A percentile compares a stretch with the other conserved stretches of the same genome.
Conservation (phyloP, 2,329 filamentous ascomycete species). For the Talaromyces atroroseus region DNA sequence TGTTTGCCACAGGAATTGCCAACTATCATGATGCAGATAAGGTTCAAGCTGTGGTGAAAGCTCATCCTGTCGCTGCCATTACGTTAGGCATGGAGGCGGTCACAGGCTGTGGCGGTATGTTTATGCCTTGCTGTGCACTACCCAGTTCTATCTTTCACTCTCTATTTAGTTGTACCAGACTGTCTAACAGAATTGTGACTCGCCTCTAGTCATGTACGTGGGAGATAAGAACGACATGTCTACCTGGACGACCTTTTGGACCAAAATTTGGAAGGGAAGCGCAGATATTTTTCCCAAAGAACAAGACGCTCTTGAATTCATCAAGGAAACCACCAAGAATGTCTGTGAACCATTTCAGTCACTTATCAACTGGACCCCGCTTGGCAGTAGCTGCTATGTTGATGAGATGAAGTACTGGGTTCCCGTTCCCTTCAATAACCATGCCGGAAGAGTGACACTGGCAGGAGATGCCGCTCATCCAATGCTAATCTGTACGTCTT, state of each 20-base stretch:
- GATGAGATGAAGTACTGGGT: constrained; percentile 13
- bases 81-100: constrained; percentile 9
- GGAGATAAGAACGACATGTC: constrained; percentile 8
- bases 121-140: background rate
- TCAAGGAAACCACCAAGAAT: constrained; percentile 6
- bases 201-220: constrained; percentile 3
- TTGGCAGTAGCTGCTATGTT: constrained; percentile 5
- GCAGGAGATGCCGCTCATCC: constrained; percentile 10
- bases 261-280: constrained; percentile 9
- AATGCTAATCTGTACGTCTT: constrained; percentile 10
- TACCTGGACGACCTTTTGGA: constrained; percentile 11
- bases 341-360: constrained; percentile 10
- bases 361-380: constrained; percentile 4
- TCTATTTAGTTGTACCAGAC: no score
- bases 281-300: background rate
- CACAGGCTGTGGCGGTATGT: constrained; percentile 10
- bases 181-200: background rate
- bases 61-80: constrained; percentile 10
- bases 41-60: constrained; percentile 6
- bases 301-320: background rate
- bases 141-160: background rate
- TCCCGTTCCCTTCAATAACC: constrained; percentile 6
- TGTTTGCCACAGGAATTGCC: constrained; percentile 7
- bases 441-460: constrained; percentile 5
- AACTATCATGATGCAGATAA: constrained; percentile 4